Evolutionary conservation across 2,329 filamentous ascomycete species (phyloP).

Genomic region (Apiospora kogelbergensis): DNA sequence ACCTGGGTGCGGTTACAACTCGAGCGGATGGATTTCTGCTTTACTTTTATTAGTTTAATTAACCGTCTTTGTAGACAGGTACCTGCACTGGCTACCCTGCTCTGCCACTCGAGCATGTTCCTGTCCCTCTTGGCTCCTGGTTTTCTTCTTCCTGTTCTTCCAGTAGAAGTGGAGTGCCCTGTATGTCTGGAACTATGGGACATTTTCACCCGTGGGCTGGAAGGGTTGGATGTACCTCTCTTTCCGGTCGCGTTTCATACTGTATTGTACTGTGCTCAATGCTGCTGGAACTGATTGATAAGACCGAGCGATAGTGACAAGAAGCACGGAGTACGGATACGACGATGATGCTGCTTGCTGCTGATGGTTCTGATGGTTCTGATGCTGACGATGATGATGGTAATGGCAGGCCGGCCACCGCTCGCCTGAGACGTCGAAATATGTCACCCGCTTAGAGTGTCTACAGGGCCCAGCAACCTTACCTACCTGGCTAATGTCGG

Average conservation of each 20-base stretch:
- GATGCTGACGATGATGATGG: background rate
- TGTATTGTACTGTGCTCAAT: background rate
- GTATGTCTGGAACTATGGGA: conserved; percentile 7
- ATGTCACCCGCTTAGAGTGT: background rate
- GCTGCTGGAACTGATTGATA: background rate
- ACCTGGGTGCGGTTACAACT: background rate
- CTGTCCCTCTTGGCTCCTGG: background rate
- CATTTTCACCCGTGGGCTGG: background rate
- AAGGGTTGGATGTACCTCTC: background rate
- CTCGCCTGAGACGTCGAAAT: background rate
- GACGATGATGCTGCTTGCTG: background rate
- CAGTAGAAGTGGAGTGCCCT: background rate
- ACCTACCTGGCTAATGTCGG: background rate
- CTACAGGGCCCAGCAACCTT: background rate
- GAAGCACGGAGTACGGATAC: background rate
- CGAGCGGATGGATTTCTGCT: background rate
- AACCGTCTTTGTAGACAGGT: background rate
- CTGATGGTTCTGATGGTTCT: background rate
- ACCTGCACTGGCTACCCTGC: background rate
- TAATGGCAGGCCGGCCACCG: background rate
- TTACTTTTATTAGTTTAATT: conserved; percentile 7
- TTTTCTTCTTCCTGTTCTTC: background rate
- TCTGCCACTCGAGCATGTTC: background rate
- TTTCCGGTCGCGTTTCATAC: background rate
- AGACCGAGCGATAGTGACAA: background rate